Evolutionary conservation across 129 eudicot genomes (phyloP).

Genomic region (Smallanthus sonchifolius): DNA sequence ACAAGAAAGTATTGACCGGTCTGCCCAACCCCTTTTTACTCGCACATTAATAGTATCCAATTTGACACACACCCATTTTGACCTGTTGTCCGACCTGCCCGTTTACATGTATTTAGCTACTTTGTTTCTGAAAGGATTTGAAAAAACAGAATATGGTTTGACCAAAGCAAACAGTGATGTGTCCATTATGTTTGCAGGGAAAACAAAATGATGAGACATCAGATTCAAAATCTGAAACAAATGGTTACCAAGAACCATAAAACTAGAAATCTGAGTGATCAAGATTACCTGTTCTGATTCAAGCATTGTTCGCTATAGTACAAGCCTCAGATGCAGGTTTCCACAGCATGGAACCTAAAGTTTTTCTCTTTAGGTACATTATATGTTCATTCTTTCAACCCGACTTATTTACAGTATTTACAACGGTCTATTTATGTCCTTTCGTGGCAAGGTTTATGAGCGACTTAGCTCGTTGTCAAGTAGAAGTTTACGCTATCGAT

Average conservation of each 20-base stretch:
- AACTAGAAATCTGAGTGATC: conserved; percentile 18
- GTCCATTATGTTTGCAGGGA: conserved; percentile 28
- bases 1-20: not conserved
- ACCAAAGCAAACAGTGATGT: not conserved
- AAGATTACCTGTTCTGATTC: not conserved
- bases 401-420: not conserved
- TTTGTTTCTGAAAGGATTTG: not conserved
- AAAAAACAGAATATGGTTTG: not conserved
- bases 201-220: conserved; percentile 28
- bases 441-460: not conserved
- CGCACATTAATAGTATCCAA: not conserved
- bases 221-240: conserved; percentile 17
- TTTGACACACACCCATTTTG: not conserved
- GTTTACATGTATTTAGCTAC: not conserved
- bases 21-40: not conserved
- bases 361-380: conserved; percentile 3
- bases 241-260: conserved; percentile 35
- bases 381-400: conserved; percentile 8
- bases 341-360: not conserved
- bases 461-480: not conserved
- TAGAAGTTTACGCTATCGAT: not conserved
- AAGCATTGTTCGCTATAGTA: not conserved
- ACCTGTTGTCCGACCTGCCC: not conserved
- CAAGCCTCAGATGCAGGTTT: not conserved
- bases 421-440: not conserved